These are phyloP conservation scores for Geopyxis carbonaria DNA, from an alignment of 495 filamentous ascomycete species.

Conservation along the genomic window DNA sequence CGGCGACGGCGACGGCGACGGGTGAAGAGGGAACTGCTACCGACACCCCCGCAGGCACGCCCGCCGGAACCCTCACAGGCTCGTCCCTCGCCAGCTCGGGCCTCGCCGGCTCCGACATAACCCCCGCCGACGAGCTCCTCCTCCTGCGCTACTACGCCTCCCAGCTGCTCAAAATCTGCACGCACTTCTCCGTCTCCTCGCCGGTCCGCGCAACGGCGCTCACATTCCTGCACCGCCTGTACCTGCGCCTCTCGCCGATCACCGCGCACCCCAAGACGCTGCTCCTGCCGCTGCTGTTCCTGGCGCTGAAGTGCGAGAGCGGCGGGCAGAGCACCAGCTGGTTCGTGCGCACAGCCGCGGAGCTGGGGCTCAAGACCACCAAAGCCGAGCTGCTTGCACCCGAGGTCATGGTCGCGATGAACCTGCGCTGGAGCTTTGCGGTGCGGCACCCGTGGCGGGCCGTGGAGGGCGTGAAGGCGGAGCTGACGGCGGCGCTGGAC, in stretches of 20 bases:
- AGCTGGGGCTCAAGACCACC: constrained; percentile 44
- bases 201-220: constrained; percentile 81
- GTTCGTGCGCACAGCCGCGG: constrained; percentile 40
- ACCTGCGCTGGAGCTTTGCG: constrained; percentile 83
- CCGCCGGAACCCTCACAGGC: constrained; percentile 33
- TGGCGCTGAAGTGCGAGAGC: constrained; percentile 82
- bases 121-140: constrained; percentile 60
- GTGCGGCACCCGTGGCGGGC: constrained; percentile 81
- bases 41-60: no score
- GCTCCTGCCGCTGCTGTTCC: constrained; percentile 70
- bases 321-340: constrained; percentile 53
- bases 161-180: constrained; percentile 54
- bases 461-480: constrained; percentile 70
- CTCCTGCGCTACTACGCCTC: constrained; percentile 67
- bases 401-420: constrained; percentile 82
- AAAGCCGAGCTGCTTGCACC: constrained; percentile 67
- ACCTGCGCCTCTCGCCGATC: constrained; percentile 83
- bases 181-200: constrained; percentile 59
- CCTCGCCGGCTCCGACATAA: constrained; percentile 27
- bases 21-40: no score
- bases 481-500: constrained; percentile 43
- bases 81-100: constrained; percentile 26
- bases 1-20: no score
- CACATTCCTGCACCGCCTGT: constrained; percentile 85
- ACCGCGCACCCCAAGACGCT: constrained; percentile 82